phyloP scores from a whole-genome alignment of 2,329 filamentous ascomycete species.

The Microsporum ferrugineum region DNA sequence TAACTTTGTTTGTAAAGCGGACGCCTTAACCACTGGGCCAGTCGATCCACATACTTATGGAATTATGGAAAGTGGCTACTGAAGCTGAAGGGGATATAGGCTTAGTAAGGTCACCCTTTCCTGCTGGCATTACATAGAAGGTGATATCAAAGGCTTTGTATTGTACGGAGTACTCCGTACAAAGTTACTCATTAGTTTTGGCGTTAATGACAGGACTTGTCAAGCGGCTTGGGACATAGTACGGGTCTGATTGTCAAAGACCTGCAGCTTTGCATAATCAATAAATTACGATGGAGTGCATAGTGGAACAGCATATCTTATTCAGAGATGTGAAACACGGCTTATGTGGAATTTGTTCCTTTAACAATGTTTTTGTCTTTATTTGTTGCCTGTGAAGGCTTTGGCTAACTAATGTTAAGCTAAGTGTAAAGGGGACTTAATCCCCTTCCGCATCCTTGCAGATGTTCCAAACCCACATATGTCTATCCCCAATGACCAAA shows the following conservation, averaged over 20 bases:
- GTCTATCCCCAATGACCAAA: neutral
- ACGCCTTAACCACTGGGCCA: conserved; percentile 34
- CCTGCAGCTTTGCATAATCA: neutral
- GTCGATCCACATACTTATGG: conserved; percentile 19
- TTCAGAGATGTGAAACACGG: neutral
- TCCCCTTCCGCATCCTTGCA: neutral
- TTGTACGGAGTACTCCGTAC: neutral
- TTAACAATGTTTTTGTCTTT: neutral
- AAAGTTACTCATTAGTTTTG: neutral
- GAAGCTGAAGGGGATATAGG: neutral
- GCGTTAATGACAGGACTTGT: neutral
- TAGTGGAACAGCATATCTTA: neutral
- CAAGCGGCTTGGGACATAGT: neutral
- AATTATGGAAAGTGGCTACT: neutral
- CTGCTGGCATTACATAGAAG: neutral
- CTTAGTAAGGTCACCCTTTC: neutral
- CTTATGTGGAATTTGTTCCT: neutral
- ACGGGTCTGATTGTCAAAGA: neutral
- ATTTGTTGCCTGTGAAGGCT: neutral
- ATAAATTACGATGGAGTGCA: neutral
- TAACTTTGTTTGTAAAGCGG: conserved; percentile 27
- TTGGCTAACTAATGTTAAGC: neutral
- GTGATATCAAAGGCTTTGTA: neutral
- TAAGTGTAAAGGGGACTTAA: neutral
- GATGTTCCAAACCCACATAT: neutral